Evolutionary conservation across 257 asterid genomes (phyloP).

Genomic region (Solanum sejunctum): DNA sequence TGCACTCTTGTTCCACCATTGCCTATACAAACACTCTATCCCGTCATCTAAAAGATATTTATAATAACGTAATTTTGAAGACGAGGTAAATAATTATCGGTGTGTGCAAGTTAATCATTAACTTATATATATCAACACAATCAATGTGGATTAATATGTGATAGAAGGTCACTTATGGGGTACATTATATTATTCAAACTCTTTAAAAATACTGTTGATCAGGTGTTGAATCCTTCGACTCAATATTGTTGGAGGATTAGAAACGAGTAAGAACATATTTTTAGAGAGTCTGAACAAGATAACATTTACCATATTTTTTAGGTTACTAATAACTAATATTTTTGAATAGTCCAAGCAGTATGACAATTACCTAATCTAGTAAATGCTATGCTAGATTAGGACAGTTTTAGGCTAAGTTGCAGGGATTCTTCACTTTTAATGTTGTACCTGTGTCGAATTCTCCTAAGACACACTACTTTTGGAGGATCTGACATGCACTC

Average conservation of each 20-base stretch:
- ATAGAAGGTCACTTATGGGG: not conserved
- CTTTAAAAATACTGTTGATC: not conserved
- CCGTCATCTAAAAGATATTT: not conserved
- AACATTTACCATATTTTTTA: not conserved
- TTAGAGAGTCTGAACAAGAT: not conserved
- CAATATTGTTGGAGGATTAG: not conserved
- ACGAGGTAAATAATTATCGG: not conserved
- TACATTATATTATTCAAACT: not conserved
- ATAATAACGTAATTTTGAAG: not conserved
- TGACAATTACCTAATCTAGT: too few relatives aligned
- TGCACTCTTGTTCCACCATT: slow-evolving; percentile 23
- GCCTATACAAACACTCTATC: not conserved
- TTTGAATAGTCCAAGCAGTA: too few relatives aligned
- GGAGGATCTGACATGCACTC: too few relatives aligned
- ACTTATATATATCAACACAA: not conserved
- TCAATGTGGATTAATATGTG: not conserved
- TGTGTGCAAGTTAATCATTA: not conserved
- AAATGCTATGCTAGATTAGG: too few relatives aligned
- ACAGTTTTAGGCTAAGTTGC: too few relatives aligned
- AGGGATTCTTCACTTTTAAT: too few relatives aligned
- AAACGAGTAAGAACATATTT: not conserved
- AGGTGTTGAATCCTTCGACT: not conserved
- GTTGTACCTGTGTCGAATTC: too few relatives aligned
- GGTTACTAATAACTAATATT: not conserved
- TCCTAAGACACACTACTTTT: too few relatives aligned